These are phyloP conservation scores for Nemophila menziesii DNA, from an alignment of 257 asterid genomes.

Conservation along the genomic window DNA sequence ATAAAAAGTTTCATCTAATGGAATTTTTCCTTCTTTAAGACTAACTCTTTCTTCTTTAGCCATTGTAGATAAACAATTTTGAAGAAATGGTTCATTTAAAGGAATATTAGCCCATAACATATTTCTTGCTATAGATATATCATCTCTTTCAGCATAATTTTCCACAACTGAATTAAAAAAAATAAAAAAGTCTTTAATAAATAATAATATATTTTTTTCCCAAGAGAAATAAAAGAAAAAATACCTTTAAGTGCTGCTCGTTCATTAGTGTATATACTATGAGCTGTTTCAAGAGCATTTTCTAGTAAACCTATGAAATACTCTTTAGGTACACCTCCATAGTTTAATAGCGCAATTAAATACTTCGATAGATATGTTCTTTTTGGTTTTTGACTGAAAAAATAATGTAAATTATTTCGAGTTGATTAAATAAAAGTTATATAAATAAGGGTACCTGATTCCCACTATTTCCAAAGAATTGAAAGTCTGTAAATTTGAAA, in stretches of 20 bases:
- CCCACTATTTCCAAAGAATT: constrained; percentile 62
- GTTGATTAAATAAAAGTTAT: not conserved
- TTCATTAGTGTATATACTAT: constrained; percentile 30
- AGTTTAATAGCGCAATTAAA: constrained; percentile 62
- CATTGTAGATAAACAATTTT: constrained; percentile 33
- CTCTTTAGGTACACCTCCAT: constrained; percentile 57
- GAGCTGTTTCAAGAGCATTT: constrained; percentile 42
- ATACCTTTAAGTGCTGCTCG: constrained; percentile 65
- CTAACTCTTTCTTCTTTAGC: constrained; percentile 25
- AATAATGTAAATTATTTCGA: constrained; percentile 4
- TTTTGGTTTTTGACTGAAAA: constrained; percentile 54
- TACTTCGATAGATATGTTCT: constrained; percentile 39
- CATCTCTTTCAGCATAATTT: constrained; percentile 35
- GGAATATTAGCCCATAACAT: constrained; percentile 69
- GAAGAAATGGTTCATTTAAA: constrained; percentile 65
- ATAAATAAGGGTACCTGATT: constrained; percentile 35
- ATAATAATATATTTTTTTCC: not conserved
- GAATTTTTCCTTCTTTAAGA: constrained; percentile 51
- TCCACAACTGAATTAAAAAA: constrained; percentile 48
- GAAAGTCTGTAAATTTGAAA: constrained; percentile 16
- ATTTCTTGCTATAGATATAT: constrained; percentile 34
- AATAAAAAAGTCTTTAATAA: too few relatives aligned
- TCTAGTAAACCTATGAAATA: constrained; percentile 42
- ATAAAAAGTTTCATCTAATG: constrained; percentile 64
- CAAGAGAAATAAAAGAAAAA: not conserved